phyloP scores from a whole-genome alignment of 2,329 filamentous ascomycete species.

The Trichoderma brevicompactum region DNA sequence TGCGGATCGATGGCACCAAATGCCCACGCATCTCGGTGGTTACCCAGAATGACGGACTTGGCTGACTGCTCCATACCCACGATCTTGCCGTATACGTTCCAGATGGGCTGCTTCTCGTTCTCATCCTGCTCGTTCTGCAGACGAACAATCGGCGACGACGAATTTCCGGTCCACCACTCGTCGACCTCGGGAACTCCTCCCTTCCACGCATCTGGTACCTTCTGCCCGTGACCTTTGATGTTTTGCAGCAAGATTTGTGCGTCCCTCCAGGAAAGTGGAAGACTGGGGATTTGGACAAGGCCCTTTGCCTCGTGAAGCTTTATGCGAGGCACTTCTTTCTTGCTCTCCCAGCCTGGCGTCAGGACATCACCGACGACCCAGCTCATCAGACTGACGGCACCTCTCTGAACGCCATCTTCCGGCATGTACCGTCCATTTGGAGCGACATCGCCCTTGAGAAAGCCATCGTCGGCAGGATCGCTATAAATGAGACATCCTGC shows the following conservation, averaged over 20 bases:
- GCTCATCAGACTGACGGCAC: constrained; percentile 77
- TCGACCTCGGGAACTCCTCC: constrained; percentile 75
- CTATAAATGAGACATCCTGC: constrained; percentile 90
- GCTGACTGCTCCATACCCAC: constrained; percentile 79
- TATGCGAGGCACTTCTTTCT: constrained; percentile 66
- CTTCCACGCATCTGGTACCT: constrained; percentile 71
- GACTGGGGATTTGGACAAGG: constrained; percentile 81
- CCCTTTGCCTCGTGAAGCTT: constrained; percentile 71
- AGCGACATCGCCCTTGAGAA: constrained; percentile 70
- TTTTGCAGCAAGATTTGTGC: constrained; percentile 78
- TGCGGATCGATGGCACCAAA: constrained; percentile 86
- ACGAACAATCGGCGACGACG: constrained; percentile 74
- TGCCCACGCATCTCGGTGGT: constrained; percentile 91
- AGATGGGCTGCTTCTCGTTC: constrained; percentile 79
- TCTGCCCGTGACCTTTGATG: constrained; percentile 74
- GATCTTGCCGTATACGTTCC: constrained; percentile 88
- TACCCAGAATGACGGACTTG: constrained; percentile 87
- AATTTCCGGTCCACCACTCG: constrained; percentile 85
- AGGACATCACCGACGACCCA: constrained; percentile 90
- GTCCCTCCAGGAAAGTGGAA: constrained; percentile 89
- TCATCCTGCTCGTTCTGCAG: constrained; percentile 89
- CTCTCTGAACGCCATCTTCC: constrained; percentile 79
- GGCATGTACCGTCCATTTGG: constrained; percentile 82
- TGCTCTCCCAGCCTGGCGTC: constrained; percentile 83
- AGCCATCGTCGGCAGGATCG: constrained; percentile 85